Base-by-base conservation (phyloP, 2,329 filamentous ascomycete species). In the Pseudofabraea citricarpa region DNA sequence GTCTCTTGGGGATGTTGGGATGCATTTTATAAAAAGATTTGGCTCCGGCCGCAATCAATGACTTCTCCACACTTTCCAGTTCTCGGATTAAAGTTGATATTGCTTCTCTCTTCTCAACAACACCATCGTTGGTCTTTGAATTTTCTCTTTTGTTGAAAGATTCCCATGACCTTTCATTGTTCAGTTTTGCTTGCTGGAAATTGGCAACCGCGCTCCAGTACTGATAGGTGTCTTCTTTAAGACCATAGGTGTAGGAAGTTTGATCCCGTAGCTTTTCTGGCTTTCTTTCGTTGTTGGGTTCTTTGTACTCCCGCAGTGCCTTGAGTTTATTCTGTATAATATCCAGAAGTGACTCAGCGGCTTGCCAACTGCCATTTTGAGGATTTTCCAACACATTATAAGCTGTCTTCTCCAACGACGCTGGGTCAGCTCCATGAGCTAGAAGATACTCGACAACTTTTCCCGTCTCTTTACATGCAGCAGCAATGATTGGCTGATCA, bases 21-120 rank as follows among this genome's bases (percentile, higher is more conserved):
- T 85, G 63, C 6, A 88, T 64, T 36, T 90, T 76, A 10, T 63
- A 56, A 57, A 87, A 90, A 0, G 75, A 74, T 62, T 88, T 89
- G 2, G 75, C 87, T 1, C 76, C 80, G 45, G 72, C 77, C 4
- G 64, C 61, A 2, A 83, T 32, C 16, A 91, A 64, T 2, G 61
- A 54, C 2, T 65, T 55, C 54, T 85, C 77, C 2, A 88, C 62
- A 16, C 66, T 56, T 51, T 81, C 67, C 27, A 83, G 74, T 1
- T 75, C 69, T 0, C 57, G 49, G 12, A 83, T 64, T 12, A 77
- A 57, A 6, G 70, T 63, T 8, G 69, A 50, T 15, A 88, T 71
- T 0, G 75, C 77, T 5, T 67, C 65, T 39, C 68, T 66, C 60
- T 87, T 88, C 58, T 79, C 73, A 2, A 61, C 45, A 1, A 65